Evolutionary conservation across 805 yeast species (phyloP).

Genomic region (Lachancea sp.): DNA sequence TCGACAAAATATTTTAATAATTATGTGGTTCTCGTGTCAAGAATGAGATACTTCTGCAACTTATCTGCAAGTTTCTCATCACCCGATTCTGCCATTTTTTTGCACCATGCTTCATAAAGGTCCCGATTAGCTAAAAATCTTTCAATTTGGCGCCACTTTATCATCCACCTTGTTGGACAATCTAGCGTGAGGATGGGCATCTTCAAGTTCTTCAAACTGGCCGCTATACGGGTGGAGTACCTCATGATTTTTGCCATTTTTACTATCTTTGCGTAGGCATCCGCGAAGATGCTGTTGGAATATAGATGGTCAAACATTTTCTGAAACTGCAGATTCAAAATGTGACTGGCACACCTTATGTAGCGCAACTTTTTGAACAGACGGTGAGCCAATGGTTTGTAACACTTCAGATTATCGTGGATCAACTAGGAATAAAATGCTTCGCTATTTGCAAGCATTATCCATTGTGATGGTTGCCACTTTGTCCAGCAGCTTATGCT

Average conservation of each 20-base stretch:
- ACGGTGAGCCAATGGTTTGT: slow-evolving; percentile 2
- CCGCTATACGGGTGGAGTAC: not conserved
- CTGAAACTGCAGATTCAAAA: slow-evolving; percentile 3
- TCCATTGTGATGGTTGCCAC: slow-evolving; percentile 9
- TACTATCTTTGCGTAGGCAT: slow-evolving; percentile 1
- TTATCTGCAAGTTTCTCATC: not conserved
- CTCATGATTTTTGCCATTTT: slow-evolving; percentile 4
- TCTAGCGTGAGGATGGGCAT: slow-evolving; percentile 6
- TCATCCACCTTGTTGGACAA: slow-evolving; percentile 3
- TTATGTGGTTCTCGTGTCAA: not conserved
- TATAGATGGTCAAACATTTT: not conserved
- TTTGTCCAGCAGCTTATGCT: slow-evolving; percentile 6
- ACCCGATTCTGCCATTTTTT: not conserved
- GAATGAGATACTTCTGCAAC: not conserved
- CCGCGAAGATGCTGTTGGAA: not conserved
- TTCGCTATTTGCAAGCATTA: slow-evolving; percentile 1
- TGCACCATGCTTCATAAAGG: not conserved
- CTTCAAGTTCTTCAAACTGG: not conserved
- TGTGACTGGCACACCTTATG: slow-evolving; percentile 6
- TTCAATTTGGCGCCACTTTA: slow-evolving; percentile 7
- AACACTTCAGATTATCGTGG: not conserved
- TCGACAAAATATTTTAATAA: slow-evolving; percentile 6
- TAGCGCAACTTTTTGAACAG: slow-evolving; percentile 2
- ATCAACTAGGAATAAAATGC: not conserved
- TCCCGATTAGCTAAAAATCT: slow-evolving; percentile 1